phyloP scores from a whole-genome alignment of 192 early-diverging fungal genomes.

The Backusella liffmaniae region DNA sequence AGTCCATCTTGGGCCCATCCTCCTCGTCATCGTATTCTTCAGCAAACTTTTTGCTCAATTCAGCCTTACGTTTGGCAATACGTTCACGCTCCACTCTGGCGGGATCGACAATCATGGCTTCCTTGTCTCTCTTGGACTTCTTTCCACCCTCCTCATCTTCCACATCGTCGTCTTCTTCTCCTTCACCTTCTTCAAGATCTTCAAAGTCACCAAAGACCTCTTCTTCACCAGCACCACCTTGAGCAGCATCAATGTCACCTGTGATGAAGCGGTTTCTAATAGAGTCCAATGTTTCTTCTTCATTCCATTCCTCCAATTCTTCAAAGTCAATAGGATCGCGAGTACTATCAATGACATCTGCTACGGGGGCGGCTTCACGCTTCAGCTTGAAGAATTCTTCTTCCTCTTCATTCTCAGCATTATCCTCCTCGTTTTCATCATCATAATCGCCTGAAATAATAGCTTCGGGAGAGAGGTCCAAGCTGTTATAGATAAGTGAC shows the following conservation, averaged over 20 bases:
- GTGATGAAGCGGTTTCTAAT: conserved; percentile 80
- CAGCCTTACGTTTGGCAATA: conserved; percentile 80
- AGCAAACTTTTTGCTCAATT: conserved; percentile 93
- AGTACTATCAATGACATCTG: conserved; percentile 64
- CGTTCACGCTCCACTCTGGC: conserved; percentile 61
- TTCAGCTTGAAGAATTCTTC: conserved; percentile 58
- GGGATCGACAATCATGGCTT: conserved; percentile 31
- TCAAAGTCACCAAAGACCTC: conserved; percentile 77
- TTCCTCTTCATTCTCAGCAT: conserved; percentile 27
- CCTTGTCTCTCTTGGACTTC: conserved; percentile 36
- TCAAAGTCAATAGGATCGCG: conserved; percentile 56
- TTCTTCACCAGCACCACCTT: conserved; percentile 43
- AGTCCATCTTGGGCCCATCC: conserved; percentile 61
- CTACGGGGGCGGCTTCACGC: conserved; percentile 28
- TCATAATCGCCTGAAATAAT: conserved; percentile 41
- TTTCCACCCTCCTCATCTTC: conserved; percentile 31
- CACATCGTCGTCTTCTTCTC: conserved; percentile 73
- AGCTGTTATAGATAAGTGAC: conserved; percentile 81
- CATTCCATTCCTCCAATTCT: conserved; percentile 69
- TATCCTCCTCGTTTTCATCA: conserved; percentile 27
- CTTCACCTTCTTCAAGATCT: conserved; percentile 58
- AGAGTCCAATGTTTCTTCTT: conserved; percentile 62
- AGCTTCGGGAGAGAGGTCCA: conserved; percentile 49
- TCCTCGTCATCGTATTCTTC: conserved; percentile 82
- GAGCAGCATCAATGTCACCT: conserved; percentile 46